phyloP scores from a whole-genome alignment of 257 asterid species.

The Fraxinus pennsylvanica region DNA sequence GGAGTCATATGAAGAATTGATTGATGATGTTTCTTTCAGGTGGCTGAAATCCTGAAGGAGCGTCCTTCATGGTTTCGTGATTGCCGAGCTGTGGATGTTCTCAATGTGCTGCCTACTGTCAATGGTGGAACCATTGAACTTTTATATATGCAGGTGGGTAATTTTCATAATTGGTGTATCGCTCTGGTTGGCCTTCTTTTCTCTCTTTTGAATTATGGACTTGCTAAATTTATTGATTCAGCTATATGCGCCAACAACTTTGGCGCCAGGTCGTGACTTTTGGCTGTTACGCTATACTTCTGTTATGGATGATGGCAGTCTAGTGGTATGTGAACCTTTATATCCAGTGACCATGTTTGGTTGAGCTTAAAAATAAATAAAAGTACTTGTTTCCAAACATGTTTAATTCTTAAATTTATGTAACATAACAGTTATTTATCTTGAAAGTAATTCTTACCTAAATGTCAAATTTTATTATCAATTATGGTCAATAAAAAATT shows the following conservation, averaged over 20 bases:
- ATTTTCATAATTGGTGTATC: not conserved
- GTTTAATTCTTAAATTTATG: not conserved
- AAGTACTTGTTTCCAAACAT: not conserved
- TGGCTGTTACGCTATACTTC: conserved; percentile 85
- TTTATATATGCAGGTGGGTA: conserved; percentile 77
- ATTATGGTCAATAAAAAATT: not conserved
- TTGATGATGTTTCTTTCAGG: conserved; percentile 43
- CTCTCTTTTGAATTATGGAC: not conserved
- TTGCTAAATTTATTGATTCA: conserved; percentile 24
- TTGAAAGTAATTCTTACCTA: not conserved
- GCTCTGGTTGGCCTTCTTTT: not conserved
- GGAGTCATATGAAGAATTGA: not conserved
- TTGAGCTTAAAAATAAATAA: not conserved
- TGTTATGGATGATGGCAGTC: conserved; percentile 85
- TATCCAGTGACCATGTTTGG: not conserved
- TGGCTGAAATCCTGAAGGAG: conserved; percentile 93
- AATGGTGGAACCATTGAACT: conserved; percentile 98
- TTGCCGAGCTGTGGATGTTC: conserved; percentile 82
- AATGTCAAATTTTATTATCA: not conserved
- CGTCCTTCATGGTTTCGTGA: conserved; percentile 95
- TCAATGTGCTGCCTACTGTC: conserved; percentile 87
- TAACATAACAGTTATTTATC: not conserved
- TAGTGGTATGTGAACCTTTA: conserved; percentile 56
- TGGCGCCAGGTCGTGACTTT: conserved; percentile 96
- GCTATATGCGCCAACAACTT: conserved; percentile 87